phyloP scores from a whole-genome alignment of 1,139 yeast species.

The Zygosaccharomyces pseudobailii region DNA sequence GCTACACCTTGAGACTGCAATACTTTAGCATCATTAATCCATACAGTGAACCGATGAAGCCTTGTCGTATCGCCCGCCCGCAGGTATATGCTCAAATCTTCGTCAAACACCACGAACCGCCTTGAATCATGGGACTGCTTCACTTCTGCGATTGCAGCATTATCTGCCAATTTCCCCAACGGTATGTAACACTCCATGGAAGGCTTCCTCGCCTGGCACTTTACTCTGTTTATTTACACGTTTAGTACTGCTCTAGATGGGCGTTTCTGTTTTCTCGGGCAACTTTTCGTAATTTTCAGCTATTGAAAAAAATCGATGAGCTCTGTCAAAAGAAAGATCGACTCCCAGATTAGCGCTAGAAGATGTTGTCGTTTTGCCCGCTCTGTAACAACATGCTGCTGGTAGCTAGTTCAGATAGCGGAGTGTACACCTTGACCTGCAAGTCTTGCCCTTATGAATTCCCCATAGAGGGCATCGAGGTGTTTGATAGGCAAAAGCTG shows the following conservation, averaged over 20 bases:
- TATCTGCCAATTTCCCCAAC: conserved; percentile 9
- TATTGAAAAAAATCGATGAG: neutral
- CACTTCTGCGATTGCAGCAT: conserved; percentile 7
- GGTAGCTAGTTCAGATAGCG: conserved; percentile 40
- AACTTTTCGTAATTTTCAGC: neutral
- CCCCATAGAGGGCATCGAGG: conserved; percentile 74
- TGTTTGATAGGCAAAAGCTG: conserved; percentile 77
- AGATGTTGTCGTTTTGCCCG: conserved; percentile 91
- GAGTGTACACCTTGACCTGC: conserved; percentile 54
- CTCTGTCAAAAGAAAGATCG: neutral
- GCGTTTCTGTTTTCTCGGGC: neutral
- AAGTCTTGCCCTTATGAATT: conserved; percentile 94
- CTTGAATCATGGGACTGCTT: conserved; percentile 19
- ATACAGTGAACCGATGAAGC: conserved; percentile 15
- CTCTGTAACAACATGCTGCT: conserved; percentile 86
- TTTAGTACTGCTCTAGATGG: neutral
- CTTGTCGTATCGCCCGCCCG: conserved; percentile 7
- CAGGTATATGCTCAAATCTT: conserved; percentile 20
- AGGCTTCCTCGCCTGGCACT: neutral
- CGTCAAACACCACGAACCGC: conserved; percentile 31
- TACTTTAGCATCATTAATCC: conserved; percentile 30
- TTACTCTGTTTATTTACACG: neutral
- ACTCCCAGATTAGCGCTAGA: neutral
- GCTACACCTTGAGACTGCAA: conserved; percentile 11
- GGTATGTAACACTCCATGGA: conserved; percentile 25